Percentiles rank a stretch among this genome's conserved stretches.
Evolutionary conservation across 2,329 filamentous ascomycete species (phyloP).

Genomic region (Phialocephala subalpina): DNA sequence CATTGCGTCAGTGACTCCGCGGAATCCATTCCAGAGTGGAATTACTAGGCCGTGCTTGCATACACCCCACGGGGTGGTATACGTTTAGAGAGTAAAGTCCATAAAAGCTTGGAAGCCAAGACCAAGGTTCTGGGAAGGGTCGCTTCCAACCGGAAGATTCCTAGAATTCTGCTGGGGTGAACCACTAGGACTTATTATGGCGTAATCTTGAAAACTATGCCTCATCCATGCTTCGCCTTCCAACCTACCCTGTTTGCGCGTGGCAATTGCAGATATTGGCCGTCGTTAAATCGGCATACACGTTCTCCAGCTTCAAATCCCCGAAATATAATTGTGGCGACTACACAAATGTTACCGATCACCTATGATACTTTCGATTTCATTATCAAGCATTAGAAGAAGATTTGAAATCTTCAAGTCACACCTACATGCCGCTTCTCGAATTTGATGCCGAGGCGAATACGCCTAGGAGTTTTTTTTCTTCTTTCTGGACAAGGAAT

Average conservation of each 20-base stretch:
- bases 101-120: no score
- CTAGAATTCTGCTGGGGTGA: no score
- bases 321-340: background rate
- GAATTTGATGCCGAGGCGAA: background rate
- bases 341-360: background rate
- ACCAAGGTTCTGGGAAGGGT: no score
- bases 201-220: background rate
- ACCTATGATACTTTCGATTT: background rate
- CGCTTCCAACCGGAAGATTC: no score
- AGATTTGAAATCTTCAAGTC: background rate
- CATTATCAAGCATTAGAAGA: background rate
- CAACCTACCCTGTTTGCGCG: background rate
- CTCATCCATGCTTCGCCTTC: background rate
- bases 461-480: background rate
- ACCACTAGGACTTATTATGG: background rate
- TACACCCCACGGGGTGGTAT: constrained; percentile 1
- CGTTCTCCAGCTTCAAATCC: background rate
- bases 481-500: background rate
- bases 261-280: background rate
- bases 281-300: background rate
- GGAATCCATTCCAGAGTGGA: background rate
- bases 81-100: no score
- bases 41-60: background rate
- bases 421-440: background rate
- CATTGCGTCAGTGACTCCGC: no score